Evolutionary conservation across 2,329 filamentous ascomycete species (phyloP).

Genomic region (Neofusicoccum sp.): DNA sequence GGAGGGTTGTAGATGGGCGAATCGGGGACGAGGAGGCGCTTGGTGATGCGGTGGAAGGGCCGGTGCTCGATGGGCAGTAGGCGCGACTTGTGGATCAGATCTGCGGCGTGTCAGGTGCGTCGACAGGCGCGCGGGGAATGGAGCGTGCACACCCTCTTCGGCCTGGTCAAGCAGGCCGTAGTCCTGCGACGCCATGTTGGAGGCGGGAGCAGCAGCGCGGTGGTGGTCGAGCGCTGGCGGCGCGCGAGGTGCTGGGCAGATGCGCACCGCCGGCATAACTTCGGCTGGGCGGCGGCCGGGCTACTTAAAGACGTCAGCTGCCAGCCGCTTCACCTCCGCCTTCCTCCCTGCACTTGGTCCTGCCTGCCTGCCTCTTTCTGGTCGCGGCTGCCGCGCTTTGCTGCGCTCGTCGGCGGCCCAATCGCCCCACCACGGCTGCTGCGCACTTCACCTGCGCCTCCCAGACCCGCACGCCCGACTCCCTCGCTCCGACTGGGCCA

Average conservation of each 20-base stretch:
- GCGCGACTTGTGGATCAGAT: constrained; percentile 83
- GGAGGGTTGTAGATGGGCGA: constrained; percentile 62
- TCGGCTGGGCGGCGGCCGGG: not conserved
- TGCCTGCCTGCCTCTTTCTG: not conserved
- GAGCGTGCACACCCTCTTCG: constrained; percentile 58
- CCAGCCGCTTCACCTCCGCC: not conserved
- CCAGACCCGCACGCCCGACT: not conserved
- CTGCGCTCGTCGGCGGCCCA: not conserved
- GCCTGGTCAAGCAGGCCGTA: constrained; percentile 73
- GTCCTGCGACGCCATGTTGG: constrained; percentile 48
- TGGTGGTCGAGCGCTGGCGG: not conserved
- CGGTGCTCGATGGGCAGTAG: constrained; percentile 90
- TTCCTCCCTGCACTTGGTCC: not conserved
- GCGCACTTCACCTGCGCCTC: not conserved
- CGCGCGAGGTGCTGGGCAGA: not conserved
- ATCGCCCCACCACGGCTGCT: not conserved
- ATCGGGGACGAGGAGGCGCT: constrained; percentile 71
- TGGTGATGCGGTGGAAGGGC: constrained; percentile 85
- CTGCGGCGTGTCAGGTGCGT: constrained; percentile 42
- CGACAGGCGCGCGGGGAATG: not conserved
- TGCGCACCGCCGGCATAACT: not conserved
- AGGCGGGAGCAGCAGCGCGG: not conserved
- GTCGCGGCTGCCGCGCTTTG: not conserved
- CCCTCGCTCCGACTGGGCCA: not conserved
- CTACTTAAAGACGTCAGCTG: constrained; percentile 7